A percentile compares a stretch with the other conserved stretches of the same genome.
Conservation (phyloP, 768 basidiomycete species). For the Agaricus bisporus region DNA sequence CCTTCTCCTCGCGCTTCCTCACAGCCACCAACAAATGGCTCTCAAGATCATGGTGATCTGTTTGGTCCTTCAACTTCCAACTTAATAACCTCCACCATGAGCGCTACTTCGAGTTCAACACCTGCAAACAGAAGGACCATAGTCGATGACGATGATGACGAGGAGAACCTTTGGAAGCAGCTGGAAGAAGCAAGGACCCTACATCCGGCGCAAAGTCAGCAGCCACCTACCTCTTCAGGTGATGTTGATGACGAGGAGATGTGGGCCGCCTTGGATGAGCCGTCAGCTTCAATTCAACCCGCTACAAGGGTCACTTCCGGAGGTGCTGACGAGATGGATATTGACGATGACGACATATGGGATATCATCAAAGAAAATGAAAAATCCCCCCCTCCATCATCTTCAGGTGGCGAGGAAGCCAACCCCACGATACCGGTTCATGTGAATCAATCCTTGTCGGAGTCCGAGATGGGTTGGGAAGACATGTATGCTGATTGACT, state of each 20-base stretch:
- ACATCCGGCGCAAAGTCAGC: slow-evolving; percentile 16
- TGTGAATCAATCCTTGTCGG: slow-evolving; percentile 24
- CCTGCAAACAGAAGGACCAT: not conserved
- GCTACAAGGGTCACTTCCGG: slow-evolving; percentile 16
- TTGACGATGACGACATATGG: slow-evolving; percentile 67
- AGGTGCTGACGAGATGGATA: slow-evolving; percentile 18
- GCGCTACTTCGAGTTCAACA: not conserved
- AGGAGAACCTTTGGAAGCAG: slow-evolving; percentile 68
- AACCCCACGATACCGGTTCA: not conserved
- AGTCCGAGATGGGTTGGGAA: slow-evolving; percentile 44
- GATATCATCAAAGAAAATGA: slow-evolving; percentile 57
- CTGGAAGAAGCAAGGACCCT: slow-evolving; percentile 39
- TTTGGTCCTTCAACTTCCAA: slow-evolving; percentile 6
- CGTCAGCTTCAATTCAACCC: slow-evolving; percentile 18
- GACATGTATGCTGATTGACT: slow-evolving; percentile 51
- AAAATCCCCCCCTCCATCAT: slow-evolving; percentile 16
- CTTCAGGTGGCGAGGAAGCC: slow-evolving; percentile 6
- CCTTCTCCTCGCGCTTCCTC: slow-evolving; percentile 17
- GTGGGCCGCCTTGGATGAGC: slow-evolving; percentile 14
- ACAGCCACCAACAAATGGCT: slow-evolving; percentile 17
- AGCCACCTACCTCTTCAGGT: slow-evolving; percentile 10
- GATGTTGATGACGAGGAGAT: slow-evolving; percentile 23
- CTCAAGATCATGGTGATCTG: slow-evolving; percentile 14
- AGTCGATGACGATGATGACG: slow-evolving; percentile 29
- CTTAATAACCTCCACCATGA: not conserved